phyloP scores from a whole-genome alignment of 106 monocot species.

The Alisma plantagoaquatica region DNA sequence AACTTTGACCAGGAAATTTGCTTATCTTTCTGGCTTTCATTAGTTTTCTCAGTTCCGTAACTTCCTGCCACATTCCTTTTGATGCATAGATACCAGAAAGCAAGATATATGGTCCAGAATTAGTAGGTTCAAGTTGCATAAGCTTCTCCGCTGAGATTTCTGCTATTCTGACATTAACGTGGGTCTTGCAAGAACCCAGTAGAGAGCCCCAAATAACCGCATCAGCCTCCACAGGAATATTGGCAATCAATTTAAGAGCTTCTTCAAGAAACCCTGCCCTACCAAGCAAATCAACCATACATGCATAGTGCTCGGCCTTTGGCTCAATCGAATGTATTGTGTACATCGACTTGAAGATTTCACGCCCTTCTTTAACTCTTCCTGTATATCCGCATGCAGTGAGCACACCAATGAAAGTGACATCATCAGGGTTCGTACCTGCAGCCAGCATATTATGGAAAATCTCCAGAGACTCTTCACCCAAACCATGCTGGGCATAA shows the following conservation, averaged over 20 bases:
- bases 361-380: constrained; percentile 42
- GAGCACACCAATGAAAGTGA: constrained; percentile 60
- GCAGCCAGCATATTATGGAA: constrained; percentile 33
- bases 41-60: constrained; percentile 37
- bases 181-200: constrained; percentile 59
- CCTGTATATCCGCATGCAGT: constrained; percentile 72
- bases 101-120: constrained; percentile 61
- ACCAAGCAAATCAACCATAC: constrained; percentile 80
- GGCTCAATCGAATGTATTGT: constrained; percentile 22
- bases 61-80: constrained; percentile 56
- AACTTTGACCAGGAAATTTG: constrained; percentile 73
- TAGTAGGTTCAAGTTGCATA: constrained; percentile 44
- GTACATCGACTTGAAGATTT: constrained; percentile 53
- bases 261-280: constrained; percentile 52
- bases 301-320: constrained; percentile 57
- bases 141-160: constrained; percentile 57
- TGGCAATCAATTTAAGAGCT: constrained; percentile 50
- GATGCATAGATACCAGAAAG: constrained; percentile 76
- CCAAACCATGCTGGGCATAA: constrained; percentile 71
- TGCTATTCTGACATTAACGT: constrained; percentile 48
- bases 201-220: constrained; percentile 80
- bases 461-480: constrained; percentile 43
- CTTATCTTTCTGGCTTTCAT: constrained; percentile 45
- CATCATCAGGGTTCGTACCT: constrained; percentile 41
- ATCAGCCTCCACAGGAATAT: constrained; percentile 63